Evolutionary conservation across 2,329 filamentous ascomycete genomes (phyloP).

Genomic region (Colletotrichum liriopes): DNA sequence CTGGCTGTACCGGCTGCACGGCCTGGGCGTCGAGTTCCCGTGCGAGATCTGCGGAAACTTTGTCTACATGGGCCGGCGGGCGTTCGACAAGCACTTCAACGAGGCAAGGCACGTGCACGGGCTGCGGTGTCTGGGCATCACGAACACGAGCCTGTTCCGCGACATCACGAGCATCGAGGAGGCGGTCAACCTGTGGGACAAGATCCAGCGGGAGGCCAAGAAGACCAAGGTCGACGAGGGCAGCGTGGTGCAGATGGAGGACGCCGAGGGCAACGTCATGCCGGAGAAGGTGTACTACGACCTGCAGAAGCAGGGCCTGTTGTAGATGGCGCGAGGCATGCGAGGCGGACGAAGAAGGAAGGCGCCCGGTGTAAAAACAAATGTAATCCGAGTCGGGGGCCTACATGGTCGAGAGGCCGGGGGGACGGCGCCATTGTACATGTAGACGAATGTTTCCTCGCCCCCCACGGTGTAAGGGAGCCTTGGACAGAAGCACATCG

Average conservation of each 20-base stretch:
- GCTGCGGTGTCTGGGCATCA: slow-evolving; percentile 93
- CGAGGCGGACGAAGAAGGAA: not conserved
- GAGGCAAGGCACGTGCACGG: slow-evolving; percentile 95
- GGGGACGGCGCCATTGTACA: not conserved
- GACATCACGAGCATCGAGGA: slow-evolving; percentile 96
- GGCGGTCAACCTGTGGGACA: slow-evolving; percentile 90
- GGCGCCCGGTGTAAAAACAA: not conserved
- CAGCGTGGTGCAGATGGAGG: slow-evolving; percentile 97
- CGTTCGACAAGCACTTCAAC: slow-evolving; percentile 99
- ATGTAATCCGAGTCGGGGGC: not conserved
- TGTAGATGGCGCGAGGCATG: slow-evolving; percentile 61
- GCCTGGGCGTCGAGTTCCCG: slow-evolving; percentile 92
- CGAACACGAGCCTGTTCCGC: slow-evolving; percentile 89
- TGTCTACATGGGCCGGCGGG: slow-evolving; percentile 97
- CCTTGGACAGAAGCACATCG: not conserved
- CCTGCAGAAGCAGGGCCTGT: slow-evolving; percentile 90
- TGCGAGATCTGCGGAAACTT: slow-evolving; percentile 99
- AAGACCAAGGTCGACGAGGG: slow-evolving; percentile 82
- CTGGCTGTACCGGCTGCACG: slow-evolving; percentile 98
- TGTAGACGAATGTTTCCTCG: not conserved
- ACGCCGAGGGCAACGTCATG: slow-evolving; percentile 98
- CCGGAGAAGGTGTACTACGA: slow-evolving; percentile 98
- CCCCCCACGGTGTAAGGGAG: not conserved
- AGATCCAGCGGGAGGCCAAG: slow-evolving; percentile 90
- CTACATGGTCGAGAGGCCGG: not conserved